A percentile compares a stretch with the other conserved stretches of the same genome.
These are phyloP conservation scores for Xylariaceae sp. DNA, from an alignment of 2,329 filamentous ascomycete species.

Conservation along the genomic window DNA sequence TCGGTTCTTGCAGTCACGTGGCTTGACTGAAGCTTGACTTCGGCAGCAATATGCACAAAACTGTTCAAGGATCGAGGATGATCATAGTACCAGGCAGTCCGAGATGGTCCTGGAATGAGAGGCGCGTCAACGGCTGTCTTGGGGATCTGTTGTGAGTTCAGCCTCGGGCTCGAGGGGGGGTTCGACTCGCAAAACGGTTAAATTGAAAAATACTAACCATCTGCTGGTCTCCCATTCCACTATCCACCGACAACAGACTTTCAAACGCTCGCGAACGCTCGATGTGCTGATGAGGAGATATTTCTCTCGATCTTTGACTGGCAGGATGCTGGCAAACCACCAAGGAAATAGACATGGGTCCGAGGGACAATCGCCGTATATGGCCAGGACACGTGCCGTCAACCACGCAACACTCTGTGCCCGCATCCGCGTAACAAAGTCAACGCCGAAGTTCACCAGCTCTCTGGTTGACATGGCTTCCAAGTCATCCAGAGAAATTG, in stretches of 20 bases:
- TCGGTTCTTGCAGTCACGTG: no score
- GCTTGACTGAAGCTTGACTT: no score
- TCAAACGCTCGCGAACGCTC: constrained; percentile 73
- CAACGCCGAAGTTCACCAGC: constrained; percentile 56
- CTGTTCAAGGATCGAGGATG: no score
- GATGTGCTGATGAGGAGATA: constrained; percentile 65
- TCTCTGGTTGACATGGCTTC: constrained; percentile 60
- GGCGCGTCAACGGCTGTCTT: no score
- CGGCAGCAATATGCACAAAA: no score
- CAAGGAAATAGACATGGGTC: constrained; percentile 77
- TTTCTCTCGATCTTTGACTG: constrained; percentile 70
- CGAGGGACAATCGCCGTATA: constrained; percentile 69
- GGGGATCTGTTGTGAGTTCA: constrained; percentile 7
- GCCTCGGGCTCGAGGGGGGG: constrained; percentile 1
- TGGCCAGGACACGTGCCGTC: constrained; percentile 59
- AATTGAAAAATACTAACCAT: constrained; percentile 49
- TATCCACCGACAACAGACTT: constrained; percentile 77
- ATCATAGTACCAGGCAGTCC: constrained; percentile 19
- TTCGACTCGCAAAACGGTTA: neutral
- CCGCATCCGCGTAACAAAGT: constrained; percentile 64
- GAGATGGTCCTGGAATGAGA: constrained; percentile 16
- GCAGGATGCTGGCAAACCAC: constrained; percentile 82
- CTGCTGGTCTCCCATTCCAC: constrained; percentile 59
- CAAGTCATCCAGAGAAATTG: constrained; percentile 27
- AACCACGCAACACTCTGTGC: constrained; percentile 67